Base-by-base conservation (phyloP, 495 filamentous ascomycete species). In the Friedmanniomyces simplex region DNA sequence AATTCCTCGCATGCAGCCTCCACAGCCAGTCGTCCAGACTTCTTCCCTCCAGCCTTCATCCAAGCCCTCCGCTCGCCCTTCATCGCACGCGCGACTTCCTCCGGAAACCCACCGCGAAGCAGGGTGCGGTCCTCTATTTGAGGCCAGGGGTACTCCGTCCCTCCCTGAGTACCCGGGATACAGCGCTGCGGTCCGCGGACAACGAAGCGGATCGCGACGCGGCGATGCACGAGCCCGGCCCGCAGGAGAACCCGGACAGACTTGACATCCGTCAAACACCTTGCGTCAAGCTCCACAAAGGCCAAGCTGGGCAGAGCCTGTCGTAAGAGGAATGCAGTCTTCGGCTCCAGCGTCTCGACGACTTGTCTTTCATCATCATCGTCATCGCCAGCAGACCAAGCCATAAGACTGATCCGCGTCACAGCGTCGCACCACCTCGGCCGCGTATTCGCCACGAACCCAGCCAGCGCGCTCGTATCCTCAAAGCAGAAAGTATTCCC, bases 401-500 rank as follows among this genome's bases (percentile, higher is more conserved):
- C 20, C 37, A 32, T 52, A 4, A 58, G 20, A 24, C 50, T 54
- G 13, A 59, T 18, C 5, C 50, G 46, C 13, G 37, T 50, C 2
- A 59, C 42, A 11, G 20, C 2, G n/a, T 10, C 4, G 1, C 50
- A 34, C 50, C 49, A 54, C 26, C 48, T 21, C 37, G 10, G 49
- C 2, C 20, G 36, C 18, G 53, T 20, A 10, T 39, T 21, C 7
- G 10, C 25, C 22, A 53, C 14, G 26, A 53, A 54, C 4, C 12
- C 21, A 1, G 18, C 21, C 20, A 53, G 45, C 7, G 36, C 42
- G 30, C 14, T 21, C 14, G 50, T 14, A 26, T 46, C 37, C 41
- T 59, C 57, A 34, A 59, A 59, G 13, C 25, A 55, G 24, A 59
- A 59, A 12, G 37, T 54, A 21, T 59, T 54, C 34, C 24, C 13